These are phyloP conservation scores for Auricularia sp. DNA, from an alignment of 768 basidiomycete species.

Conservation along the genomic window DNA sequence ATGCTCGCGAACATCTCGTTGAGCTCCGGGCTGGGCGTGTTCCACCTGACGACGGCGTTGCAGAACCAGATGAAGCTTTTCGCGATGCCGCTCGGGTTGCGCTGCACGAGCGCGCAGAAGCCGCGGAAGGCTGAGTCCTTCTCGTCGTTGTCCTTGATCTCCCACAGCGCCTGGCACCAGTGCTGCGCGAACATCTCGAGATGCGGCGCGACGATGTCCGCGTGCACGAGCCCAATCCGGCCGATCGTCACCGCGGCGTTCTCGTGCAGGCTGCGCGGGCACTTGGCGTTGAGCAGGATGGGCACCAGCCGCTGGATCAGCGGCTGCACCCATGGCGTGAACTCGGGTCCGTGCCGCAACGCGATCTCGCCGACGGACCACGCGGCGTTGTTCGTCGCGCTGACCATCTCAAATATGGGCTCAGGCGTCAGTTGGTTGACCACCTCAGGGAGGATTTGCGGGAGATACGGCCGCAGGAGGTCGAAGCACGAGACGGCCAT, in stretches of 20 bases:
- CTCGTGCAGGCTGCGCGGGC: slow-evolving; percentile 89
- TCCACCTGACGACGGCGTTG: slow-evolving; percentile 95
- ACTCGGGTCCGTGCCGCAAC: slow-evolving; percentile 80
- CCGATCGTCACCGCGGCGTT: slow-evolving; percentile 99
- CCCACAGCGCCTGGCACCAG: slow-evolving; percentile 95
- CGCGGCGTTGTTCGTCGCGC: slow-evolving; percentile 97
- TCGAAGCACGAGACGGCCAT: slow-evolving; percentile 93
- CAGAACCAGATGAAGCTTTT: slow-evolving; percentile 98
- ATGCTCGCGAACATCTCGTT: slow-evolving; percentile 88
- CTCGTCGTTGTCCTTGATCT: slow-evolving; percentile 98
- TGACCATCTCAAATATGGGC: slow-evolving; percentile 88
- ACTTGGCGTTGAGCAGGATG: slow-evolving; percentile 85
- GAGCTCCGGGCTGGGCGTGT: slow-evolving; percentile 80
- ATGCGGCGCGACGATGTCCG: slow-evolving; percentile 77
- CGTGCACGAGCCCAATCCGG: slow-evolving; percentile 89
- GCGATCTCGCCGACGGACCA: slow-evolving; percentile 99
- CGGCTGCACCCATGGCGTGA: slow-evolving; percentile 84
- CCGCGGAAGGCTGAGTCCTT: slow-evolving; percentile 99
- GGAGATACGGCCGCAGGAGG: slow-evolving; percentile 75
- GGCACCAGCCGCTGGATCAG: slow-evolving; percentile 85
- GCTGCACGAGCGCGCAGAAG: slow-evolving; percentile 89
- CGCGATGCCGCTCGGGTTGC: slow-evolving; percentile 86
- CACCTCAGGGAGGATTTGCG: slow-evolving; percentile 83
- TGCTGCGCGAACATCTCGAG: slow-evolving; percentile 84
- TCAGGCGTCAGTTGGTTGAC: slow-evolving; percentile 86